These are phyloP conservation scores for Arthrocladium fulminans DNA, from an alignment of 2,329 filamentous ascomycete species.

Conservation along the genomic window DNA sequence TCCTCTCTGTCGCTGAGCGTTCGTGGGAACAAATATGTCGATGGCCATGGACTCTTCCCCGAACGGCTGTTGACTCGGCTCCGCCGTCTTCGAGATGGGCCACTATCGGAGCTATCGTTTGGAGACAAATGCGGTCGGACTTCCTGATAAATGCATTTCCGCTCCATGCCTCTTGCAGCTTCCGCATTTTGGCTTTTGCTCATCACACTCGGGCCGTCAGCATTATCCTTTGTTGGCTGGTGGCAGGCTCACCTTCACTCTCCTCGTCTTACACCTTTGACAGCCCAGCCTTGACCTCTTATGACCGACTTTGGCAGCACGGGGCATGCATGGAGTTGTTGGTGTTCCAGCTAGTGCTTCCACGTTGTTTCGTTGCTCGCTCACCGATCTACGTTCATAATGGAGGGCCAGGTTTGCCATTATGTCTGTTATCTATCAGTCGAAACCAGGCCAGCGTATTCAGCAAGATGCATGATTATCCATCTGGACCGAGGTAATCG, in stretches of 20 bases:
- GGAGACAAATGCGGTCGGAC: neutral
- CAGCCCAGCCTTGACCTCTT: slow-evolving; percentile 19
- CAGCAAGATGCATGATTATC: too few species aligned
- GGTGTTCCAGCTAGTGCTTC: slow-evolving; percentile 13
- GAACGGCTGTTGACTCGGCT: neutral
- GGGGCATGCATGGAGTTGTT: slow-evolving; percentile 28
- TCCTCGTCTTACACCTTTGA: slow-evolving; percentile 17
- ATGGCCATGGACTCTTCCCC: neutral
- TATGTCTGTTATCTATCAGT: slow-evolving; percentile 18
- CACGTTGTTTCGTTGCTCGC: neutral
- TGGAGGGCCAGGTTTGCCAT: neutral
- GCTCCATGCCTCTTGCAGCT: slow-evolving; percentile 10
- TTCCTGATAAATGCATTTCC: slow-evolving; percentile 10
- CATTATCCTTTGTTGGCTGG: neutral
- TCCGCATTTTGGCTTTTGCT: slow-evolving; percentile 11
- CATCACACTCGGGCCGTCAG: slow-evolving; percentile 11
- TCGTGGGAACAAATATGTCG: slow-evolving; percentile 4
- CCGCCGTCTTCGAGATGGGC: neutral
- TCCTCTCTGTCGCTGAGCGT: neutral
- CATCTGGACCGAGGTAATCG: too few species aligned
- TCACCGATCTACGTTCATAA: slow-evolving; percentile 6
- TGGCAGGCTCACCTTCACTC: slow-evolving; percentile 13
- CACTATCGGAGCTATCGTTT: neutral
- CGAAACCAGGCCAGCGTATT: too few species aligned
- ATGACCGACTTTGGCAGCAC: slow-evolving; percentile 20